Percentiles rank a stretch among this genome's conserved stretches.
Evolutionary conservation across 2,329 filamentous ascomycete species (phyloP).

Genomic region (Nigrospora sphaerica): DNA sequence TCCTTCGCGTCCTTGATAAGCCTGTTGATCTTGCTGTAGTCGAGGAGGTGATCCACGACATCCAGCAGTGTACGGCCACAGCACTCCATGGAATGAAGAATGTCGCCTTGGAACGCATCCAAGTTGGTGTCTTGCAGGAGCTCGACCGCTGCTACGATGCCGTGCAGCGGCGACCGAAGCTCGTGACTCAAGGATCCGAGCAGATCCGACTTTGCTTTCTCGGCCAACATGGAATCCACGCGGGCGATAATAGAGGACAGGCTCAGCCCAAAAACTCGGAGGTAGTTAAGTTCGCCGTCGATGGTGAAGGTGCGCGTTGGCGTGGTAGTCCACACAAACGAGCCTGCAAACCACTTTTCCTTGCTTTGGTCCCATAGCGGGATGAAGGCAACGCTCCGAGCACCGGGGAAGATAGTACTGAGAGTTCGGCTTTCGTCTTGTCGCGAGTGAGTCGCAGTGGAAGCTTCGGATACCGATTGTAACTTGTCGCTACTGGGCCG

Average conservation of each 20-base stretch:
- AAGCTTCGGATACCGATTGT: not conserved
- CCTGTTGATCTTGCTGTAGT: conserved; percentile 48
- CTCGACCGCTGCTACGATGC: conserved; percentile 47
- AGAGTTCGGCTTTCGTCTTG: conserved; percentile 22
- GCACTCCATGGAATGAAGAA: conserved; percentile 40
- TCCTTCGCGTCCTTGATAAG: conserved; percentile 15
- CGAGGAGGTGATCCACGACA: conserved; percentile 44
- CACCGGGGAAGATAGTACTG: conserved; percentile 29
- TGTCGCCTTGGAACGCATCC: conserved; percentile 36
- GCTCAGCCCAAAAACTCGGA: conserved; percentile 43
- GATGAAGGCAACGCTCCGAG: conserved; percentile 37
- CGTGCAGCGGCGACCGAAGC: conserved; percentile 53
- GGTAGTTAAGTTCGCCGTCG: conserved; percentile 41
- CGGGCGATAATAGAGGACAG: conserved; percentile 50
- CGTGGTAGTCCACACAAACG: conserved; percentile 39
- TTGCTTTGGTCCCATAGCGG: conserved; percentile 39
- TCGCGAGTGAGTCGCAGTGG: conserved; percentile 1
- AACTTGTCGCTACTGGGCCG: not conserved
- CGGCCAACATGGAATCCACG: conserved; percentile 26
- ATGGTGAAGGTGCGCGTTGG: conserved; percentile 35
- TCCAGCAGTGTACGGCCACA: conserved; percentile 45
- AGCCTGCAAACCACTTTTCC: conserved; percentile 40
- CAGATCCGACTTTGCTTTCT: conserved; percentile 48
- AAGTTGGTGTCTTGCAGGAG: conserved; percentile 44
- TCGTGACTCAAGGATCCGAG: conserved; percentile 56